Conservation (phyloP, 306 rosid species). For the Corylus avellana region DNA sequence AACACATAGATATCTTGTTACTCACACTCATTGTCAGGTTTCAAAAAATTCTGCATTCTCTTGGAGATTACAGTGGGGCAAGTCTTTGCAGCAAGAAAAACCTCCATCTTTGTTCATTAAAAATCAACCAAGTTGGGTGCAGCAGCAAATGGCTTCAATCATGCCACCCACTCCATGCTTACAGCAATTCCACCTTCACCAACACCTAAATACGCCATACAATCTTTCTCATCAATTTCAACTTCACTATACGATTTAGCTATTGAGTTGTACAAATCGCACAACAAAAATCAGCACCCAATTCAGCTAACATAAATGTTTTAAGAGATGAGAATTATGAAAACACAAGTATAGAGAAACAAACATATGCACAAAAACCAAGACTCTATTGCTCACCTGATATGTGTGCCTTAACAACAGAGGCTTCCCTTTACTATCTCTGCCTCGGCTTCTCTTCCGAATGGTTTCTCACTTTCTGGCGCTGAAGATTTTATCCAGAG, state of each 20-base stretch:
- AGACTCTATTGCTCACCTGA: conserved; percentile 14
- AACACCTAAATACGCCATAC: conserved; percentile 2
- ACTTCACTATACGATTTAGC: neutral
- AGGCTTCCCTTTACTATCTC: conserved; percentile 8
- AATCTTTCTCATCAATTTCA: neutral
- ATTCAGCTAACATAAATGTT: neutral
- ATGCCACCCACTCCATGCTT: conserved; percentile 22
- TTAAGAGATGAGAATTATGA: neutral
- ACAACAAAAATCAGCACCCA: neutral
- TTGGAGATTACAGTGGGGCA: conserved; percentile 41
- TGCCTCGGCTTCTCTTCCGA: conserved; percentile 5
- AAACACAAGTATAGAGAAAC: neutral
- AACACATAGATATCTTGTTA: neutral
- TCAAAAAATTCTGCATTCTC: conserved; percentile 25
- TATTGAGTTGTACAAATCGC: neutral
- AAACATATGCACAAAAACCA: neutral
- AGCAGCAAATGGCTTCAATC: conserved; percentile 26
- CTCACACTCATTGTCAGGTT: conserved; percentile 46
- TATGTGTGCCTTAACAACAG: conserved; percentile 5
- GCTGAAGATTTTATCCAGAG: conserved; percentile 28
- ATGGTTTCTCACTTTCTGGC: neutral
- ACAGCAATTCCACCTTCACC: conserved; percentile 18
- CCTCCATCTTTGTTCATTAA: conserved; percentile 39
- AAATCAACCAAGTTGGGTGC: conserved; percentile 23
- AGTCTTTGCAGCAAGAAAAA: conserved; percentile 46